Base-by-base conservation (phyloP, 2,329 filamentous ascomycete genomes). In the Ustilaginoidea virens region DNA sequence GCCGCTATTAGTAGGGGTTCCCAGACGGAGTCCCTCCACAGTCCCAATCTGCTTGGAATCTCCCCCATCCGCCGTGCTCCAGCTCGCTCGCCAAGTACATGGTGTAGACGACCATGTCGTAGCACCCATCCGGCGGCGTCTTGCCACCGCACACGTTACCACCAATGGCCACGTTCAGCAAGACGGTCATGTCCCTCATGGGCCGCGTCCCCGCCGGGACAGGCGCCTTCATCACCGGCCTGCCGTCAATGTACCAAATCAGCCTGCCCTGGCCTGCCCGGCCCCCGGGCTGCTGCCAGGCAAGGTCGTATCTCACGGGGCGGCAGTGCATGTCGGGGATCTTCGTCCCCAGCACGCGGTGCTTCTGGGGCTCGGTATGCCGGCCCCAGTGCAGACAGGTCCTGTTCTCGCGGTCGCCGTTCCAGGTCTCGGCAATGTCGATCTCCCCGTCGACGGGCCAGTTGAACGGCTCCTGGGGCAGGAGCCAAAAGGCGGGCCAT, bases 81-180 rank as follows among this genome's bases (percentile, higher is more conserved):
- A 62, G 63, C 39, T 63, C 61, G 24, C 66, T 63, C 18, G 52
- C 56, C 55, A 72, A 55, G 36, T 56, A 61, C 27, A 74, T 36
- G 15, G 56, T 54, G 32, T 66, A 60, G 1, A 74, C 50, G 3
- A 69, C 56, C 46, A 73, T 56, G 32, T 73, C 68, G 40, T 74
- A 73, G 14, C 51, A 46, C 0, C 69, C 69, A 36, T 71, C 59
- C 1, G 39, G 45, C 1, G 69, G 69, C 10, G 54, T 47, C 40
- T 56, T 58, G 0, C 65, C 66, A 11, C 56, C 47, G 37, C 66
- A 71, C 5, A 73, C 68, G 33, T 66, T 70, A 0, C 69, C 69
- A 0, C 69, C 69, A 62, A 74, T 71, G 1, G 69, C 69, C n/a
- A 74, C 55, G 33, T 74, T 74, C 12, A 74, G 55, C 34, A 73